Evolutionary conservation across 2,329 filamentous ascomycete genomes (phyloP), one percentile per base, ranked within the genome.

Genomic region (Purpureocillium lavendulum): DNA sequence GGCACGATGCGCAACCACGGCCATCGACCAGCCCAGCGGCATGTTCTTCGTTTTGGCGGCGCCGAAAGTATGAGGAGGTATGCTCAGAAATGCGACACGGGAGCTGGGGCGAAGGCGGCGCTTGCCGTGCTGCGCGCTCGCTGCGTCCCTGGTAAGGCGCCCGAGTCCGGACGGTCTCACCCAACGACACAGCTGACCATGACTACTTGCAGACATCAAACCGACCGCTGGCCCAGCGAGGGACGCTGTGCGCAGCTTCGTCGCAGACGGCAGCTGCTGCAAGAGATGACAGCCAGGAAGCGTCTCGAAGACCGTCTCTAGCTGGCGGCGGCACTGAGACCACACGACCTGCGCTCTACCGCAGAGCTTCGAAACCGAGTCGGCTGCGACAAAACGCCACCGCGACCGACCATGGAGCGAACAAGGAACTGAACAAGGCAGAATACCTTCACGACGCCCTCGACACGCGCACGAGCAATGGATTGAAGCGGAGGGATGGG

Each of bases 1-100:
- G n/a, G n/a, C n/a, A n/a, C n/a, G n/a, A n/a, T n/a, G n/a, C n/a
- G n/a, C n/a, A n/a, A n/a, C n/a, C n/a, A n/a, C n/a, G n/a, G n/a
- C n/a, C n/a, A n/a, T n/a, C n/a, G n/a, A n/a, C n/a, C n/a, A n/a
- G n/a, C n/a, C n/a, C n/a, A 10, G 21, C 10, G 21, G 10, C 21
- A 26, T 26, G 21, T 26, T 26, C 21, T 10, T 26, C 21, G 10
- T 6, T 26, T 10, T 10, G 5, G 10, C 36, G 35, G 41, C 45
- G 33, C 40, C 43, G 50, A 42, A 54, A 49, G 46, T 42, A 62
- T 61, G 58, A 57, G 45, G 51, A 58, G 58, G 55, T 45, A 62
- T 62, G 60, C 55, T 62, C 48, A 55, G 52, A 51, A 56, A 53
- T 48, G 54, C 47, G 43, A 51, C 47, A 46, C 50, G 54, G 51